Conservation (phyloP, 2,329 filamentous ascomycete genomes). For the Westerdykella aurantiaca region DNA sequence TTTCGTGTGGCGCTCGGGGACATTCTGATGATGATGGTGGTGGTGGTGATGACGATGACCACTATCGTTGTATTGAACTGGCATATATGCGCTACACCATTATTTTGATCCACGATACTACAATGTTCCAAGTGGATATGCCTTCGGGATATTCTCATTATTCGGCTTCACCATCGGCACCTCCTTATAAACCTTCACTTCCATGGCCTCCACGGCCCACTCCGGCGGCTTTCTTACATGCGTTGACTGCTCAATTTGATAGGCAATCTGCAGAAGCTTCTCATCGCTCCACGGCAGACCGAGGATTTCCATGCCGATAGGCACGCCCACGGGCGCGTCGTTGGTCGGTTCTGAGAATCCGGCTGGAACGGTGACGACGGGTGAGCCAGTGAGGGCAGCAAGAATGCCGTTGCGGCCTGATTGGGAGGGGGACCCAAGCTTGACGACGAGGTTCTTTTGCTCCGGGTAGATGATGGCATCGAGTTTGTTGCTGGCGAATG, state of each 20-base stretch:
- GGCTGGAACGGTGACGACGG: constrained; percentile 50
- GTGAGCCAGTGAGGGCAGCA: constrained; percentile 49
- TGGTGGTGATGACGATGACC: no score
- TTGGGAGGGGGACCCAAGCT: constrained; percentile 52
- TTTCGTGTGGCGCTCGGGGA: no score
- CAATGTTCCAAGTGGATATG: constrained; percentile 47
- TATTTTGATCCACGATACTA: neutral
- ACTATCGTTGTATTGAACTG: no score
- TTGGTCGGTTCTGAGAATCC: constrained; percentile 48
- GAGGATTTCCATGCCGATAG: constrained; percentile 60
- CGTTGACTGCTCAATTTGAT: constrained; percentile 44
- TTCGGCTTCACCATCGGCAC: constrained; percentile 46
- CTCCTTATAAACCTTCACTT: constrained; percentile 34
- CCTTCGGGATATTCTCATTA: constrained; percentile 37
- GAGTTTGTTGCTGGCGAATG: constrained; percentile 47
- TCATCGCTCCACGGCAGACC: constrained; percentile 53
- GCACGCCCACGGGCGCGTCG: constrained; percentile 53
- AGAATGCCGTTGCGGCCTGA: constrained; percentile 55
- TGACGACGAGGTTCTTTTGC: constrained; percentile 58
- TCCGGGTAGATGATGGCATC: constrained; percentile 60
- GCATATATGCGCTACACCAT: no score
- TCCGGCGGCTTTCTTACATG: constrained; percentile 45
- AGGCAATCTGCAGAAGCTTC: constrained; percentile 51
- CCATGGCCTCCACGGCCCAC: constrained; percentile 41
- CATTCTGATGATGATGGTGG: no score